These are phyloP conservation scores for Thelonectria olida DNA, from an alignment of 2,329 filamentous ascomycete species.

Conservation along the genomic window DNA sequence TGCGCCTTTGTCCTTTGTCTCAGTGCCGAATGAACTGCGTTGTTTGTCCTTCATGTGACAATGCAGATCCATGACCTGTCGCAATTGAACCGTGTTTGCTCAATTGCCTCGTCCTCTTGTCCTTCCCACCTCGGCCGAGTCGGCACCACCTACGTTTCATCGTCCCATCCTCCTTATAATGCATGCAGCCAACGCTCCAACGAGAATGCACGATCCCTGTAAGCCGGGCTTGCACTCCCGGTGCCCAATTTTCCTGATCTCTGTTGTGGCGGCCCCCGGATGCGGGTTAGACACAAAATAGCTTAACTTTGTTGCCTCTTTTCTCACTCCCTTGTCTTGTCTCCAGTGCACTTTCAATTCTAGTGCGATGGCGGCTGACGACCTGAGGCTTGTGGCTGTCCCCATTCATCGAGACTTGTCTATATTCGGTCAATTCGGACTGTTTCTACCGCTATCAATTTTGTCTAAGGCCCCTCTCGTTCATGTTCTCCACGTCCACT, in stretches of 20 bases:
- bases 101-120: neutral
- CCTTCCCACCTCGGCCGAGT: neutral
- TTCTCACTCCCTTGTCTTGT: neutral
- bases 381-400: too few relatives aligned
- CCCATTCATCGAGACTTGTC: neutral
- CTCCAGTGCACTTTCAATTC: neutral
- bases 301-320: neutral
- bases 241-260: too few relatives aligned
- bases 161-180: neutral
- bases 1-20: too few relatives aligned
- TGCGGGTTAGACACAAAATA: neutral
- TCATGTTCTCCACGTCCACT: slow-evolving; percentile 37
- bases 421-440: neutral
- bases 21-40: too few relatives aligned
- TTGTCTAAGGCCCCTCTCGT: neutral
- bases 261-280: too few relatives aligned
- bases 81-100: neutral
- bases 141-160: neutral
- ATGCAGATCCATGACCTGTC: too few relatives aligned
- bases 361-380: too few relatives aligned
- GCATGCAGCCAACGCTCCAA: neutral
- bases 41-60: neutral
- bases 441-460: neutral
- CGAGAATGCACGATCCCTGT: neutral
- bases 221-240: neutral